These are phyloP conservation scores for Schizosaccharomyces lindneri DNA, from an alignment of 805 yeast genomes.

Conservation along the genomic window DNA sequence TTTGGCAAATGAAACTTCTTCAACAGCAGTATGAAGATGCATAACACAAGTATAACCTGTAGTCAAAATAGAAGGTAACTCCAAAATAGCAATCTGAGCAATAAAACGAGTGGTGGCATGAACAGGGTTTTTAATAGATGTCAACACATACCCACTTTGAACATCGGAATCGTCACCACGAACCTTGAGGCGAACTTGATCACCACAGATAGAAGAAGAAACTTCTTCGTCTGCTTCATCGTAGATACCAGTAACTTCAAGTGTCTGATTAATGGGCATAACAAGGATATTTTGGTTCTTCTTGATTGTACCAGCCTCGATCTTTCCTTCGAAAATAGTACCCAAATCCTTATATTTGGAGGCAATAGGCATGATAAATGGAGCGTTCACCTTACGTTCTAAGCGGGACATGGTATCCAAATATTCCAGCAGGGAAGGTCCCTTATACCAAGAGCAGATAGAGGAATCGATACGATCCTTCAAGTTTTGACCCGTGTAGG, in stretches of 20 bases:
- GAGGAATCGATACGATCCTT: constrained; percentile 53
- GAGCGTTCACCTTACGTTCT: constrained; percentile 73
- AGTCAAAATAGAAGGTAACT: constrained; percentile 77
- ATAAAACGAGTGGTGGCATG: constrained; percentile 75
- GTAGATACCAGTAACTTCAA: constrained; percentile 69
- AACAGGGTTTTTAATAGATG: constrained; percentile 69
- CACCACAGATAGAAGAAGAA: constrained; percentile 77
- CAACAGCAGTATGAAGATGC: constrained; percentile 97
- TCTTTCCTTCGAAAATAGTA: constrained; percentile 92
- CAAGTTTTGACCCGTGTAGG: constrained; percentile 90
- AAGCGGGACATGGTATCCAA: constrained; percentile 60
- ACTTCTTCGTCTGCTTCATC: constrained; percentile 93
- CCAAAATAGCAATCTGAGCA: constrained; percentile 93
- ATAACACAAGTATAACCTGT: constrained; percentile 93
- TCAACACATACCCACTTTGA: constrained; percentile 70
- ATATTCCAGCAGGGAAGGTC: constrained; percentile 77
- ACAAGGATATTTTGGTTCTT: constrained; percentile 50
- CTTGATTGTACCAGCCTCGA: constrained; percentile 82
- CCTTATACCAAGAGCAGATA: constrained; percentile 78
- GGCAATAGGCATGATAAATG: constrained; percentile 89
- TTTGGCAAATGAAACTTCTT: constrained; percentile 64
- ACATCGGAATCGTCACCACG: constrained; percentile 81
- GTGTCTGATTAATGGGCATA: constrained; percentile 74
- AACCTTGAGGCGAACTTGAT: constrained; percentile 78
- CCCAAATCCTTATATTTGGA: constrained; percentile 94